phyloP scores from a whole-genome alignment of 2,329 filamentous ascomycete species.

The Raffaelea deltoideospora region DNA sequence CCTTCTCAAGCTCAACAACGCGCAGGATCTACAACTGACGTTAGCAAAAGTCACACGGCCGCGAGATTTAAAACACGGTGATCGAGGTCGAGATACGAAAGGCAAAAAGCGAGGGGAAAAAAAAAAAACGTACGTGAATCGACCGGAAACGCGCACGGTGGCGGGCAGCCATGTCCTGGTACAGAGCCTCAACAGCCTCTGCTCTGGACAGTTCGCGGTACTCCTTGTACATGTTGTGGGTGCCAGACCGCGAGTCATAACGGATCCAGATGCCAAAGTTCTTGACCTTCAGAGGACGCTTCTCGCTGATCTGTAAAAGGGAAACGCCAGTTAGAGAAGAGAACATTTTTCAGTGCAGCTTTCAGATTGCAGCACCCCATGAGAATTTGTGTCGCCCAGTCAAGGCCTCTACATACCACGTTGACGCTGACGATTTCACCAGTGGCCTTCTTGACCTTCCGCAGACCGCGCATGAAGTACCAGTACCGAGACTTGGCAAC shows the following conservation, averaged over 20 bases:
- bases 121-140: conserved; percentile 69
- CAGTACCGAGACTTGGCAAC: conserved; percentile 99
- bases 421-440: conserved; percentile 98
- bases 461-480: conserved; percentile 99
- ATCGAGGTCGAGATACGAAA: no score
- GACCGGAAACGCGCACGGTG: conserved; percentile 97
- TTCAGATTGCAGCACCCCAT: background rate
- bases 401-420: conserved; percentile 46
- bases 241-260: conserved; percentile 98
- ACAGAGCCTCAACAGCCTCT: conserved; percentile 90
- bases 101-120: background rate
- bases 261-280: conserved; percentile 99
- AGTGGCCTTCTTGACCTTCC: conserved; percentile 99
- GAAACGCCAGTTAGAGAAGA: background rate
- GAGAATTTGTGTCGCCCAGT: background rate
- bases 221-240: conserved; percentile 99
- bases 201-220: conserved; percentile 97
- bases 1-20: conserved; percentile 94
- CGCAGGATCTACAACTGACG: conserved; percentile 64
- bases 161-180: conserved; percentile 99
- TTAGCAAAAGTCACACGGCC: conserved; percentile 14
- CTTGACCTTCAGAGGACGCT: conserved; percentile 99
- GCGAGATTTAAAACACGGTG: background rate
- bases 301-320: conserved; percentile 71
- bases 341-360: background rate